Evolutionary conservation across 2,329 filamentous ascomycete genomes (phyloP).

Genomic region (Calonectria henricotiae): DNA sequence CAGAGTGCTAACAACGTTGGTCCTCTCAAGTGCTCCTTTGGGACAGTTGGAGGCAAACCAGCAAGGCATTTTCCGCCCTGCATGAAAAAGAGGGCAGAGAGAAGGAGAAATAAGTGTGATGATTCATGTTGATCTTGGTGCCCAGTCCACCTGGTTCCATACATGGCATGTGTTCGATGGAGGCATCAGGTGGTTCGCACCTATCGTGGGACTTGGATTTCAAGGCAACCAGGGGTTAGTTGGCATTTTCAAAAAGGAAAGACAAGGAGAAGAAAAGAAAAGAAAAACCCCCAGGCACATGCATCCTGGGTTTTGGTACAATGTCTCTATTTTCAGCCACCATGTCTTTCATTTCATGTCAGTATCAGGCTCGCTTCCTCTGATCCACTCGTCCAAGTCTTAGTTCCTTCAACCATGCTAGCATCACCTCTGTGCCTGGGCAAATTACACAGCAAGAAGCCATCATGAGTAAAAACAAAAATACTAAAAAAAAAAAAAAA

Average conservation of each 20-base stretch:
- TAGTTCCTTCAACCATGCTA: background rate
- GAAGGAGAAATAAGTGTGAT: slow-evolving; percentile 45
- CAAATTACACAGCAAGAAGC: slow-evolving; percentile 2
- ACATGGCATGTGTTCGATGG: background rate
- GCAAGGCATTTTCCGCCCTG: slow-evolving; percentile 51
- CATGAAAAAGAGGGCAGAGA: slow-evolving; percentile 41
- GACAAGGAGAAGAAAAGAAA: background rate
- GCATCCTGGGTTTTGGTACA: background rate
- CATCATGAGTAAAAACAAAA: background rate
- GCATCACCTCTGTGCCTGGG: background rate
- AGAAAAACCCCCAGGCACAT: background rate
- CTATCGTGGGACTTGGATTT: background rate
- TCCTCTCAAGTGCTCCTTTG: slow-evolving; percentile 51
- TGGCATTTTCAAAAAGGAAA: background rate
- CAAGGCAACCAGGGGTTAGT: background rate
- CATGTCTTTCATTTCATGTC: slow-evolving; percentile 21
- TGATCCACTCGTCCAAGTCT: background rate
- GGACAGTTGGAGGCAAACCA: slow-evolving; percentile 55
- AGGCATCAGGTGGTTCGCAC: background rate
- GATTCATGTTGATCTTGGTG: background rate
- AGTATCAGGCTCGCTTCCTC: background rate
- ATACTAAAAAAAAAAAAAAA: background rate
- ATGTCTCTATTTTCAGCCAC: background rate
- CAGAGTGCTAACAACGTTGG: slow-evolving; percentile 38
- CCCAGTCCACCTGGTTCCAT: background rate